phyloP scores from a whole-genome alignment of 208 protist genomes.

The Trypanosoma scelopori region DNA sequence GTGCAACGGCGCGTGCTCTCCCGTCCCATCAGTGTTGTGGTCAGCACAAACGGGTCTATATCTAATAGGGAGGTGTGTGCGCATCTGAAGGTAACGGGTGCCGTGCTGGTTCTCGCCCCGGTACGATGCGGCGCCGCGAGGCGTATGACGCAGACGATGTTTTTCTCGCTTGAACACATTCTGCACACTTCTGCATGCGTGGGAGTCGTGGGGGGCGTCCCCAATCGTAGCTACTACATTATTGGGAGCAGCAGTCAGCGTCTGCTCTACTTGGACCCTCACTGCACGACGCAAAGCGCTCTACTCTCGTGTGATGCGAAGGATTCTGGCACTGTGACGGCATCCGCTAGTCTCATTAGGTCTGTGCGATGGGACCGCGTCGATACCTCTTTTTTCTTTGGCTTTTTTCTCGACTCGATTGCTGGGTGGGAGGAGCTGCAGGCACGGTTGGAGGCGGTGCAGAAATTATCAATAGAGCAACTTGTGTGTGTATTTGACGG shows the following conservation, averaged over 20 bases:
- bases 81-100: conserved; percentile 23
- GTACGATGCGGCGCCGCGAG: conserved; percentile 45
- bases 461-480: conserved; percentile 2
- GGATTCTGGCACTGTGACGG: conserved; percentile 30
- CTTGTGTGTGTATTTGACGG: conserved; percentile 11
- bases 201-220: conserved; percentile 70
- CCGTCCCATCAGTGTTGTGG: conserved; percentile 38
- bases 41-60: conserved; percentile 45
- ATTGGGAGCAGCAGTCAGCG: conserved; percentile 56
- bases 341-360: conserved; percentile 39
- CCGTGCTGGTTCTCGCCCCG: conserved; percentile 63
- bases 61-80: conserved; percentile 40
- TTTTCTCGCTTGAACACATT: conserved; percentile 54
- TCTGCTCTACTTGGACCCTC: conserved; percentile 77
- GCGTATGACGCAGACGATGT: conserved; percentile 51
- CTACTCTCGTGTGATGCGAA: conserved; percentile 24
- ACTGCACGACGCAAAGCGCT: conserved; percentile 48
- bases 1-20: conserved; percentile 27
- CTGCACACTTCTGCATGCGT: conserved; percentile 55
- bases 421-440: conserved; percentile 45
- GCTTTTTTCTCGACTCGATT: conserved; percentile 45
- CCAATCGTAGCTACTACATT: conserved; percentile 73
- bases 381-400: conserved; percentile 71
- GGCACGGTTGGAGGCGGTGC: conserved; percentile 19
- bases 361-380: conserved; percentile 57